A percentile compares a stretch with the other conserved stretches of the same genome.
Conservation (phyloP, 2,329 filamentous ascomycete species). For the Penicillium verrucosum region DNA sequence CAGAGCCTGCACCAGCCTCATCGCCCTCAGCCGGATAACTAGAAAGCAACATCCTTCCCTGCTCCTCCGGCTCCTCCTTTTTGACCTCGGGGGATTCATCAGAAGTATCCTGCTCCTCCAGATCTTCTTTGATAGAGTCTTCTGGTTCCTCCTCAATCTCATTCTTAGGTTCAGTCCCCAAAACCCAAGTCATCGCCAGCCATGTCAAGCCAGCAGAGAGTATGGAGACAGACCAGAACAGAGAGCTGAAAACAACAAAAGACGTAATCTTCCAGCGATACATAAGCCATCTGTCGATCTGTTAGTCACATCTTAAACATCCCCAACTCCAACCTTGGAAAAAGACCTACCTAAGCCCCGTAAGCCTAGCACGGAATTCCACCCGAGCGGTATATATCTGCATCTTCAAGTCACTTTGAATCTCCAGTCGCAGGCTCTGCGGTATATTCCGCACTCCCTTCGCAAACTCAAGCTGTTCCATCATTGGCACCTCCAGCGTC, state of each 20-base stretch:
- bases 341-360: conserved; percentile 59
- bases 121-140: conserved; percentile 16
- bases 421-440: conserved; percentile 57
- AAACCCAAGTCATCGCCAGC: conserved; percentile 51
- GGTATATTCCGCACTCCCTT: conserved; percentile 54
- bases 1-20: conserved; percentile 56
- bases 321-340: neutral
- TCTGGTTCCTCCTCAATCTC: conserved; percentile 31
- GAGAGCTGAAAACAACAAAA: conserved; percentile 63
- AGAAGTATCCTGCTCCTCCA: conserved; percentile 11
- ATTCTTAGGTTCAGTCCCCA: conserved; percentile 28
- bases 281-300: conserved; percentile 67
- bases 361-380: conserved; percentile 69
- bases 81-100: conserved; percentile 27
- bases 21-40: conserved; percentile 20
- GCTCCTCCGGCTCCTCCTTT: conserved; percentile 25
- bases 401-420: conserved; percentile 66
- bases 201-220: conserved; percentile 64
- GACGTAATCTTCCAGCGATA: conserved; percentile 72
- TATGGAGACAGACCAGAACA: conserved; percentile 78
- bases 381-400: conserved; percentile 73
- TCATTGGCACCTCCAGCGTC: conserved; percentile 64
- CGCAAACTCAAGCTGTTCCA: conserved; percentile 67
- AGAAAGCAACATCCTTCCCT: conserved; percentile 15
- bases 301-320: conserved; percentile 17